Evolutionary conservation across 2,329 filamentous ascomycete genomes (phyloP), one percentile per base, ranked within the genome.

Genomic region (Graphium sp.): DNA sequence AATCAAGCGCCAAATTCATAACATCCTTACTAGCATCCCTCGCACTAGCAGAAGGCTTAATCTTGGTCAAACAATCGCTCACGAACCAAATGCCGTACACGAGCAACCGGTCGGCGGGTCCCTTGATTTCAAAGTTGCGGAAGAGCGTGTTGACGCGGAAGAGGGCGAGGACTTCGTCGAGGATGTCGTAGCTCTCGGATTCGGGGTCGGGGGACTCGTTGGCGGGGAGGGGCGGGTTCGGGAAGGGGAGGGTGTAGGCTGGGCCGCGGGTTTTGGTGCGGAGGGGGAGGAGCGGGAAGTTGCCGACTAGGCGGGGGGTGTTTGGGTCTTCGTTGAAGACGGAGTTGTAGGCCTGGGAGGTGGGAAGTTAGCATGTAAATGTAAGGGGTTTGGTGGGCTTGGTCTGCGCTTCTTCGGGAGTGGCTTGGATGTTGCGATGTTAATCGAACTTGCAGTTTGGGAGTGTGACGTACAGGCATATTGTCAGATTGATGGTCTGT

Each of bases 111-210:
- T 98, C 89, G 33, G 89, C 87, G 16, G 83, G 80, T 10, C 89
- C 89, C 57, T 93, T 87, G 60, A 95, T 92, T 64, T 95, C 89
- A 46, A 98, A 98, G 66, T 95, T 98, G 46, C 89, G 80, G 67
- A 95, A 98, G 56, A 98, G 87, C 35, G 87, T 94, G 62, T 98
- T 95, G 44, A 89, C 87, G 39, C 89, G 82, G 67, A 95, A 98
- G 28, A 95, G 70, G 9, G 76, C 68, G 31, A 98, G 68, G 29
- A 91, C 74, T 62, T 98, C 89, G 57, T 98, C 89, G 31, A 95
- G 69, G 36, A 89, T 81, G 60, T 98, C 89, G 64, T 95, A 95
- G 46, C 79, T 85, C 53, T 93, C 83, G 53, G 73, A 76, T 52
- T 89, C 82, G 28, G 84, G 77, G 51, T 94, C 83, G 43, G 62